Conservation (phyloP, 2,329 filamentous ascomycete genomes). For the Alternaria sp. region DNA sequence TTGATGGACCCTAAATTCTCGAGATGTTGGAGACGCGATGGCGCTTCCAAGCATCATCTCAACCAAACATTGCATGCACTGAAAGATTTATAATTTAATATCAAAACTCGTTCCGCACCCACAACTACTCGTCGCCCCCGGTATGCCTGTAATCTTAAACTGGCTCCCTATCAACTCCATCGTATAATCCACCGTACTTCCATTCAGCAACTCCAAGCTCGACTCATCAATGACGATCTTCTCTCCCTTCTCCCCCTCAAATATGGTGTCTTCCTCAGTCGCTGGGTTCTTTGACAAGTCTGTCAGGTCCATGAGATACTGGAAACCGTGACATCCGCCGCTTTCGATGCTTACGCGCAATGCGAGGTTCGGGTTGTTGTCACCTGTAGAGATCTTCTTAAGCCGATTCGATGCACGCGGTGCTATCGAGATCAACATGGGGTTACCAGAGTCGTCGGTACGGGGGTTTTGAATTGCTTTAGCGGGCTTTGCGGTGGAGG, state of each 20-base stretch:
- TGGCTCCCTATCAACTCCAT: slow-evolving; percentile 94
- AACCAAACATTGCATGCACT: background rate
- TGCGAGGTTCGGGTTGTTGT: slow-evolving; percentile 76
- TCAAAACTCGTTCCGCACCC: slow-evolving; percentile 98
- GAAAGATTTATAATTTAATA: slow-evolving; percentile 65
- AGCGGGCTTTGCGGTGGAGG: slow-evolving; percentile 38
- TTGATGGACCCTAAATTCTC: too few species aligned
- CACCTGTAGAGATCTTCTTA: slow-evolving; percentile 65
- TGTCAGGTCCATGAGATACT: slow-evolving; percentile 91
- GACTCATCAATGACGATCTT: slow-evolving; percentile 89
- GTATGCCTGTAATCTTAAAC: slow-evolving; percentile 97
- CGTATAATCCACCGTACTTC: slow-evolving; percentile 95
- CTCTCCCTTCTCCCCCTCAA: slow-evolving; percentile 72
- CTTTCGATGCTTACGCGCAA: slow-evolving; percentile 92
- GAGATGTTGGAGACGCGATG: too few species aligned
- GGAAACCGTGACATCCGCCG: slow-evolving; percentile 96
- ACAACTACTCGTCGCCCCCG: slow-evolving; percentile 89
- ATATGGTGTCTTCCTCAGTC: slow-evolving; percentile 83
- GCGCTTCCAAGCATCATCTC: background rate
- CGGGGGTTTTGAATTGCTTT: slow-evolving; percentile 71
- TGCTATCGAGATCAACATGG: slow-evolving; percentile 84
- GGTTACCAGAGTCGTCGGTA: slow-evolving; percentile 82
- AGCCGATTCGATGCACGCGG: slow-evolving; percentile 76
- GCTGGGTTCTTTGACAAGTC: slow-evolving; percentile 60
- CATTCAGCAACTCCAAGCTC: slow-evolving; percentile 86